Percentiles rank a stretch among this genome's conserved stretches.
Conservation (phyloP, 2,329 filamentous ascomycete genomes). For the Colletotrichum tanaceti region DNA sequence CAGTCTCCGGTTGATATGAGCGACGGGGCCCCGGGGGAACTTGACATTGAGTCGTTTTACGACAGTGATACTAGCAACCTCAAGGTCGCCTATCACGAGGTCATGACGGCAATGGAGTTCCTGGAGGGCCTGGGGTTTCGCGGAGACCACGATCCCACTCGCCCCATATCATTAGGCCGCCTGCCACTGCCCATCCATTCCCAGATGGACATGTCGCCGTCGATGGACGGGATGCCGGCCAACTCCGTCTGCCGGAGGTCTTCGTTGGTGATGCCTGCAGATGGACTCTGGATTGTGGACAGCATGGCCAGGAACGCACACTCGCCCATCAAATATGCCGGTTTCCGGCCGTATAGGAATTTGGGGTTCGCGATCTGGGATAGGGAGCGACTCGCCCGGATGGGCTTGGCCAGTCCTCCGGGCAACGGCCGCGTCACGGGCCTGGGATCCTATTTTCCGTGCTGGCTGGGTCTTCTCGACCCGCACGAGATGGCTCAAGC, state of each 20-base stretch:
- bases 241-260: conserved; percentile 3
- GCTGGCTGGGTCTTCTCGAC: conserved; percentile 19
- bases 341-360: conserved; percentile 25
- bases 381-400: conserved; percentile 16
- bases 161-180: not conserved
- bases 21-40: accelerated
- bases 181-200: not conserved
- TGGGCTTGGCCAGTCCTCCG: conserved; percentile 26
- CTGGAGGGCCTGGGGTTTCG: not conserved
- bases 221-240: not conserved
- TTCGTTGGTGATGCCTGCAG: conserved; percentile 10
- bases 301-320: conserved; percentile 31
- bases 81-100: conserved; percentile 29
- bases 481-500: conserved; percentile 9
- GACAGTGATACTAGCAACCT: conserved; percentile 32
- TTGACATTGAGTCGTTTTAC: conserved; percentile 16
- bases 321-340: conserved; percentile 34
- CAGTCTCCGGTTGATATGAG: not conserved
- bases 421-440: conserved; percentile 29
- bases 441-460: conserved; percentile 21
- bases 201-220: not conserved
- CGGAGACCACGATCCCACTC: too few relatives aligned
- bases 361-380: conserved; percentile 36
- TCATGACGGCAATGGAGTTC: conserved; percentile 29
- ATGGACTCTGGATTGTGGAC: conserved; percentile 36